Base-by-base conservation (phyloP, 78 protist species). In the Ministeria vibrans region DNA sequence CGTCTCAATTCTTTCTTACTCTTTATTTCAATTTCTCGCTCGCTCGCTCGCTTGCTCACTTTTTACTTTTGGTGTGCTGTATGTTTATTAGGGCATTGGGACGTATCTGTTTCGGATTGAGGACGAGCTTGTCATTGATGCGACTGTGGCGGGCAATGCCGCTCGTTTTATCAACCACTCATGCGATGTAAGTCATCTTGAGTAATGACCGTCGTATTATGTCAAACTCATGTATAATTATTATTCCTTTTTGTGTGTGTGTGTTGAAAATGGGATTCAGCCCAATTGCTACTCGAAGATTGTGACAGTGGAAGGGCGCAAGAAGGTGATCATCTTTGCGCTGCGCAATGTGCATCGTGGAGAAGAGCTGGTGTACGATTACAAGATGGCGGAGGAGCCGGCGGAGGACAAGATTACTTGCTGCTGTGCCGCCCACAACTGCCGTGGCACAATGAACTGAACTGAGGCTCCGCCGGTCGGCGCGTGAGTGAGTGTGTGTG, bases 111-210 rank as follows among this genome's bases (percentile, higher is more conserved):
- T 91, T 74, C 77, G 83, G 5, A 13, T 93, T 11, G 95, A 93
- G 72, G 80, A 74, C 30, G 41, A 69, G 36, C 4, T 0, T 3
- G 71, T 90, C 28, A 78, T 93, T 27, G 96, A 93, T 73, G 90
- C 79, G 51, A 94, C 97, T 2, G 5, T n/a, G 42, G 27, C 25
- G 0, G 97, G 96, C 13, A 88, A 85, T 71, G 41, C 74, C 20
- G 94, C 97, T 30, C 81, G 95, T 38, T 94, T 85, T 85, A 83
- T 90, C 83, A 94, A 94, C 68, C 97, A 94, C 76, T 84, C 88
- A 22, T 94, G 97, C 62, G 91, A 83, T 32, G 69, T 62, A 7
- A 25, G 63, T 11, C 63, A 2, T n/a, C 13, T 46, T 13, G 13
- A 18, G n/a, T n/a, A n/a, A n/a, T n/a, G n/a, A n/a, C n/a, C n/a